phyloP scores from a whole-genome alignment of 108 stramenopile species.

The Cafeteria roenbergensis region DNA sequence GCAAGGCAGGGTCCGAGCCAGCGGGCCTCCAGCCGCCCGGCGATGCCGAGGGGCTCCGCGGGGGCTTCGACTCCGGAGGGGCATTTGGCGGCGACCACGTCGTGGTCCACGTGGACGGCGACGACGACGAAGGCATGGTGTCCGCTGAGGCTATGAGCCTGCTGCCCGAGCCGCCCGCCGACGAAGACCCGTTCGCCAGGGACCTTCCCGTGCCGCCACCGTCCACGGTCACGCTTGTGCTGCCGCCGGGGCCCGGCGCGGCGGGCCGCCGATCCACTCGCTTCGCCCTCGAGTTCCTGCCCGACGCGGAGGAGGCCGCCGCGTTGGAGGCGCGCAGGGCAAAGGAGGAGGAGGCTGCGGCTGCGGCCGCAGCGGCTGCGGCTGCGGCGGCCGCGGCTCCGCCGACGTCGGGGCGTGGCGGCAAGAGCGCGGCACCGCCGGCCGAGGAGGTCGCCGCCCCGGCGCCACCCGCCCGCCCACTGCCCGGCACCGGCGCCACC shows the following conservation, averaged over 20 bases:
- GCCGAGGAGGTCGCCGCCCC: too few species aligned
- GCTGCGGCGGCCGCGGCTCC: too few species aligned
- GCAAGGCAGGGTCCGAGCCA: too few species aligned
- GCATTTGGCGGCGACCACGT: neutral
- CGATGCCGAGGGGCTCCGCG: too few species aligned
- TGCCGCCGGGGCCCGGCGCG: neutral
- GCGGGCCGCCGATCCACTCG: neutral
- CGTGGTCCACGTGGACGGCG: neutral
- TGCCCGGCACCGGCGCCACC: too few species aligned
- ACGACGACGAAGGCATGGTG: neutral
- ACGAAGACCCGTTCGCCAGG: neutral
- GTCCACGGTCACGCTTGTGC: neutral
- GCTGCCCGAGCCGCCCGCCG: neutral
- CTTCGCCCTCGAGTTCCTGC: neutral
- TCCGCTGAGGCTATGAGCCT: constrained; percentile 2
- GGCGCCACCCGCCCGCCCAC: too few species aligned
- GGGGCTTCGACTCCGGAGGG: neutral
- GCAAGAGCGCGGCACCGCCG: too few species aligned
- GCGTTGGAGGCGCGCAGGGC: neutral
- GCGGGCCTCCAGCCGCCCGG: too few species aligned
- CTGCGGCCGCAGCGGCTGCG: too few species aligned
- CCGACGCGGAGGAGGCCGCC: neutral
- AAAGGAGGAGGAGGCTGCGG: too few species aligned
- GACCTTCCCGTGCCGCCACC: neutral
- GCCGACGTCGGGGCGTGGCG: too few species aligned